Conservation (phyloP, 306 rosid genomes). For the Ammopiptanthus mongolicus region DNA sequence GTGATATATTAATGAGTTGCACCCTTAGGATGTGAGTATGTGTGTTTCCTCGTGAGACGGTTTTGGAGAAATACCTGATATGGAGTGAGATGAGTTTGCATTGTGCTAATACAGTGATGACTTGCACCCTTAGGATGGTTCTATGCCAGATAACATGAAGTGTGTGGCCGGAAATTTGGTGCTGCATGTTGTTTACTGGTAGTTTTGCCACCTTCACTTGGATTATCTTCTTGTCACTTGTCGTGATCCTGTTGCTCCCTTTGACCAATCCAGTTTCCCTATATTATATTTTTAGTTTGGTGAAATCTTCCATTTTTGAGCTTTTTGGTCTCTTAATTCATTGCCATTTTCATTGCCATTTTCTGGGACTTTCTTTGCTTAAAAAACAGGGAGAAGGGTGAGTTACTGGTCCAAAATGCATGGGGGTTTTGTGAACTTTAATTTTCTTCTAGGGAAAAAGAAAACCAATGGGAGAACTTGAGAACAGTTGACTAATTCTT, state of each 20-base stretch:
- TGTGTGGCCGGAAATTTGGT: neutral
- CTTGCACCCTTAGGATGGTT: neutral
- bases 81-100: neutral
- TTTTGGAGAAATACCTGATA: neutral
- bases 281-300: neutral
- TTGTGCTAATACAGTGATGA: neutral
- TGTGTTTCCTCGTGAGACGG: neutral
- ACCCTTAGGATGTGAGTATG: too few species aligned
- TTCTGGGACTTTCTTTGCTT: neutral
- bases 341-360: too few species aligned
- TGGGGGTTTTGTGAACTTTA: neutral
- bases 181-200: neutral
- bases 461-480: neutral
- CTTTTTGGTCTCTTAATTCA: neutral
- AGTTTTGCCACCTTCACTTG: neutral
- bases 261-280: neutral
- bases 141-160: neutral
- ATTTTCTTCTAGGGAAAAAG: neutral
- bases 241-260: neutral
- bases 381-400: neutral
- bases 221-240: neutral
- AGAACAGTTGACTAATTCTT: neutral
- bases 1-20: too few species aligned
- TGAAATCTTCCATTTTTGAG: neutral
- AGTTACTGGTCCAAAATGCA: neutral